Conservation (phyloP, 257 asterid genomes). For the Plantago major region DNA sequence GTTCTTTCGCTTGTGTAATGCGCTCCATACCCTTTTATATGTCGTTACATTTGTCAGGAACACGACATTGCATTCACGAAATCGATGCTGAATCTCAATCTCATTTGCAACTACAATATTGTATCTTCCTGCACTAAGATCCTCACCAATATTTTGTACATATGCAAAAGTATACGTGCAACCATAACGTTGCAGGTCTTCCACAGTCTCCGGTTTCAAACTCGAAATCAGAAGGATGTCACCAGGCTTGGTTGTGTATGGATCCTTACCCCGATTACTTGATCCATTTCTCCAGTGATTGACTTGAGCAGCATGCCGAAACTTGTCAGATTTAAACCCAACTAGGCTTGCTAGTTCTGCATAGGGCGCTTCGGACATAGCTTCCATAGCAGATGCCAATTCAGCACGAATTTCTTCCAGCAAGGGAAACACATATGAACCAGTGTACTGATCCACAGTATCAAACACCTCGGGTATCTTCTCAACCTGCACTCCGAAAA, state of each 20-base stretch:
- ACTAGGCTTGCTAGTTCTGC: slow-evolving; percentile 32
- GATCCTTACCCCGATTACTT: slow-evolving; percentile 30
- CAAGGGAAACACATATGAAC: slow-evolving; percentile 39
- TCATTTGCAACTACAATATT: slow-evolving; percentile 19
- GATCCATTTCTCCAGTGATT: slow-evolving; percentile 37
- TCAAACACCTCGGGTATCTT: slow-evolving; percentile 41
- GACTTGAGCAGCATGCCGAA: slow-evolving; percentile 11
- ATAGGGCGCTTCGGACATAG: slow-evolving; percentile 38
- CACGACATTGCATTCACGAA: slow-evolving; percentile 25
- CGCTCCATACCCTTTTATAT: slow-evolving; percentile 45
- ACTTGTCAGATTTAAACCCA: not conserved
- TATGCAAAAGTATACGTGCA: slow-evolving; percentile 38
- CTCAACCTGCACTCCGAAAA: slow-evolving; percentile 41
- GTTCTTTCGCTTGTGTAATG: slow-evolving; percentile 30
- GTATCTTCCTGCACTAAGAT: slow-evolving; percentile 21
- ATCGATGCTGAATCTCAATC: slow-evolving; percentile 12
- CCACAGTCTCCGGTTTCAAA: slow-evolving; percentile 30
- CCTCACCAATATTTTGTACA: slow-evolving; percentile 24
- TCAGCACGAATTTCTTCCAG: slow-evolving; percentile 56
- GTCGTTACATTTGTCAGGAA: slow-evolving; percentile 33
- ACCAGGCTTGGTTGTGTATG: slow-evolving; percentile 48
- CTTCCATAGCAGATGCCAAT: slow-evolving; percentile 43
- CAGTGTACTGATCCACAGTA: slow-evolving; percentile 33
- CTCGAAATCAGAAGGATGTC: slow-evolving; percentile 39
- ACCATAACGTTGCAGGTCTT: slow-evolving; percentile 27